Evolutionary conservation across 352 stramenopile species (phyloP), one percentile per base, ranked within the genome.

Genomic region (Elongisporangium senticosum): DNA sequence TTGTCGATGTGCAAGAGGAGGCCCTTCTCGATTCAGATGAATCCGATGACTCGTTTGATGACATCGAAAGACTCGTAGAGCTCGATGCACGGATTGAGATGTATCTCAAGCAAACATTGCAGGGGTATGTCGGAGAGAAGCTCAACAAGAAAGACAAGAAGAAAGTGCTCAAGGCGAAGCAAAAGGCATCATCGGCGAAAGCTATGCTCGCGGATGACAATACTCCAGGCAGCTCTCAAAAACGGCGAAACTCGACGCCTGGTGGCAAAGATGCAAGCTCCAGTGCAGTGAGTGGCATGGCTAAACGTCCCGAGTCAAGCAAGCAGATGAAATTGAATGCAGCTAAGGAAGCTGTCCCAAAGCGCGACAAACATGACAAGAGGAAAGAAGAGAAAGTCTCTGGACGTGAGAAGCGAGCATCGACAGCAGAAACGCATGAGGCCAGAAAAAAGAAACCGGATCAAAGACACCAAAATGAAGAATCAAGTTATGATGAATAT

Each of bases 401-500:
- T 4, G 14, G 22, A 14, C 19, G 47, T 8, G 13, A 55, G 49
- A 48, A 4, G 20, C 13, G 21, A 61, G 20, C 48, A 20, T 6
- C 24, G 28, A 8, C 5, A 0, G n/a, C 24, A 8, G 40, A 23
- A 49, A 43, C 56, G 8, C 14, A 66, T 22, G 61, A 69, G 19
- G 8, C 52, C 33, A 26, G 3, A 0, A 20, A 57, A 57, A 48
- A 49, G 53, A 50, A 57, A 20, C 28, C n/a, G 15, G 20, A 23
- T 40, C 17, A 48, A 40, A 22, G 7, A 20, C 28, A 7, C 17
- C 23, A 33, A 55, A 22, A 60, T 33, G 59, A 51, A 19, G 53
- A 58, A 14, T 49, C 50, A 3, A 64, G 37, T 4, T 85, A 80
- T 50, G 62, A 57, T 2, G 72, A 82, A 49, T 82, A 85, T n/a